Evolutionary conservation across 148 eudicot species (phyloP), one percentile per base, ranked within the genome.

Genomic region (Silene uniflora): DNA sequence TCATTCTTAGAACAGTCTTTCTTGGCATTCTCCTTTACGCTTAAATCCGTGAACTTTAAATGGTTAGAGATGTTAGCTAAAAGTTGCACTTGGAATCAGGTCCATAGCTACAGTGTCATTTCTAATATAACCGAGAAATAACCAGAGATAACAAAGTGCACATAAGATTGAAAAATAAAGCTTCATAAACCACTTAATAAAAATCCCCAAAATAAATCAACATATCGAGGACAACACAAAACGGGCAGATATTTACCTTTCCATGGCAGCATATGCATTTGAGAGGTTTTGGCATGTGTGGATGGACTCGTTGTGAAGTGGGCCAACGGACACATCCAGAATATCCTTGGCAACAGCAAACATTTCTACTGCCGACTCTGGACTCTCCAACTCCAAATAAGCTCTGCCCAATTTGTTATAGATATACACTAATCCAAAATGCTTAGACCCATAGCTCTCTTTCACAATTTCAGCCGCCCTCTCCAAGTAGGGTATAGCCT

Each of bases 331-430:
- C 29, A 27, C 29, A 55, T 95, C 99, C 99, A 95, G 90, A 25
- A 95, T 92, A 12, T 92, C 99, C 80, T 95, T 92, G 2, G 99
- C 99, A 66, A 86, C 83, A 54, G 97, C 92, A 87, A 95, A 92
- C 86, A 89, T 87, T 80, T 95, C 94, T 7, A 97, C 99, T 27
- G 99, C 99, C 18, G 97, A 89, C 75, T 95, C 89, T 71, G 98
- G 98, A 63, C 97, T 87, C 25, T 92, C 98, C 60, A 95, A 79
- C 79, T 95, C 97, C 87, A 95, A 76, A 85, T 95, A 95, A 18
- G 99, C 97, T 5, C 97, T 97, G 21, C 98, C 99, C 73, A 95
- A 76, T 70, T 92, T 91, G 76, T 92, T 95, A 79, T 92, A 95
- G 22, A 91, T 91, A 78, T 95, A 92, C 68, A 93, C 99, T 0